Conservation (phyloP, 306 rosid species). For the Cucumis cinereus region DNA sequence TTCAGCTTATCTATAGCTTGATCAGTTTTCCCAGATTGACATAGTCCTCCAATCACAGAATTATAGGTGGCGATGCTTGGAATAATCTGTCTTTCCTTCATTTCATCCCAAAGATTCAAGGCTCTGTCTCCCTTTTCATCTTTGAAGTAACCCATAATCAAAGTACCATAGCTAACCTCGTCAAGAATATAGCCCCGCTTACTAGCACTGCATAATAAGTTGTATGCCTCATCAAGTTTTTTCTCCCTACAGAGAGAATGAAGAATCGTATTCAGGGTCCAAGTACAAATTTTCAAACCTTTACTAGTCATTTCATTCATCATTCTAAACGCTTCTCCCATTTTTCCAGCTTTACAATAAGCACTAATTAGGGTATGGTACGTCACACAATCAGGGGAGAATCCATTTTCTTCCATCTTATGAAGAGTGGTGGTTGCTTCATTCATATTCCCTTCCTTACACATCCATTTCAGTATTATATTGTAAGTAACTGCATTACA, state of each 20-base stretch:
- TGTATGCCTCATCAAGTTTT: conserved; percentile 54
- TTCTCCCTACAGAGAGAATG: conserved; percentile 46
- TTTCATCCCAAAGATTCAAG: conserved; percentile 63
- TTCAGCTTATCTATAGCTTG: conserved; percentile 58
- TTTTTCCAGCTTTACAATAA: conserved; percentile 57
- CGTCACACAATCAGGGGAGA: conserved; percentile 54
- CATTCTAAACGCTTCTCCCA: conserved; percentile 52
- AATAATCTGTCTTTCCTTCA: conserved; percentile 51
- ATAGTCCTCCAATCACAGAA: conserved; percentile 57
- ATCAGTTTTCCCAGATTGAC: conserved; percentile 51
- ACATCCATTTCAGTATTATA: conserved; percentile 69
- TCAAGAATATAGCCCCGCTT: conserved; percentile 75
- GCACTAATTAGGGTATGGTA: conserved; percentile 62
- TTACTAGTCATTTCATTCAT: conserved; percentile 66
- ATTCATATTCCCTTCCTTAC: conserved; percentile 59
- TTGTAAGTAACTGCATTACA: conserved; percentile 54
- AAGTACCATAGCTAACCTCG: conserved; percentile 77
- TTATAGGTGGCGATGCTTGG: conserved; percentile 63
- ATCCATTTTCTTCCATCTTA: conserved; percentile 57
- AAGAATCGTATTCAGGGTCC: conserved; percentile 59
- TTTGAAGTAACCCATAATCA: conserved; percentile 72
- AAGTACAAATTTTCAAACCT: conserved; percentile 43
- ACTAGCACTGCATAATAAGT: conserved; percentile 29
- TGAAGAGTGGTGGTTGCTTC: conserved; percentile 32
- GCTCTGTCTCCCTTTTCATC: conserved; percentile 36